Percentiles rank a stretch among this genome's conserved stretches.
Conservation (phyloP, 129 eudicot species). For the Sambucus nigra region DNA sequence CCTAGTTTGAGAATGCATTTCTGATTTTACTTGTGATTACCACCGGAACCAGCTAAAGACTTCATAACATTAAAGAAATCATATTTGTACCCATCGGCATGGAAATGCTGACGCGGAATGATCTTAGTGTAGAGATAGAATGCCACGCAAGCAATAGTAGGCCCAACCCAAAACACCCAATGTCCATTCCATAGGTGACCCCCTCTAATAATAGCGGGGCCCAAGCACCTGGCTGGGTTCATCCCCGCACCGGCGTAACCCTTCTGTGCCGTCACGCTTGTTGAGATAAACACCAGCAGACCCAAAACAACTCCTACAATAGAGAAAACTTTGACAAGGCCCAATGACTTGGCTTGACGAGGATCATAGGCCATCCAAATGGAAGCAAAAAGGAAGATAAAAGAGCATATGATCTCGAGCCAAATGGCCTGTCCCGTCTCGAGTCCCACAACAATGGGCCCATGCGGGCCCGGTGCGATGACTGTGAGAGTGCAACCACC, state of each 20-base stretch:
- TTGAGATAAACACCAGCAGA: slow-evolving; percentile 47
- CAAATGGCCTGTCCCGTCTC: slow-evolving; percentile 54
- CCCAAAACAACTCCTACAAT: slow-evolving; percentile 53
- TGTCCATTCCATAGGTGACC: slow-evolving; percentile 74
- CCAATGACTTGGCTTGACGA: slow-evolving; percentile 47
- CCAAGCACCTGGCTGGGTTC: slow-evolving; percentile 81
- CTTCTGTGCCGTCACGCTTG: slow-evolving; percentile 37
- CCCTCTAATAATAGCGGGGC: slow-evolving; percentile 68
- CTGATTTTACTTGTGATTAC: not conserved
- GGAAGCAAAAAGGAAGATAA: slow-evolving; percentile 55
- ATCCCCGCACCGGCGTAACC: slow-evolving; percentile 76
- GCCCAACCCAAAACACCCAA: slow-evolving; percentile 87
- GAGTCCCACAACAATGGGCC: slow-evolving; percentile 41
- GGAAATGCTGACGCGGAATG: slow-evolving; percentile 47
- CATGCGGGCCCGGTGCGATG: slow-evolving; percentile 49
- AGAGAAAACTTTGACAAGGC: slow-evolving; percentile 24
- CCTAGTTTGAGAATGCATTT: not conserved
- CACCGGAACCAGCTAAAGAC: slow-evolving; percentile 14
- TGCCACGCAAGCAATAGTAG: slow-evolving; percentile 44
- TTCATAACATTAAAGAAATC: slow-evolving; percentile 38
- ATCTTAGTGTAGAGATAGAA: slow-evolving; percentile 60
- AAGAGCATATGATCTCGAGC: slow-evolving; percentile 58
- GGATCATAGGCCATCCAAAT: slow-evolving; percentile 74
- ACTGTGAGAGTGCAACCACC: slow-evolving; percentile 65
- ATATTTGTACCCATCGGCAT: slow-evolving; percentile 30